Base-by-base conservation (phyloP, 164 flowering plant species). In the Piper betle region DNA sequence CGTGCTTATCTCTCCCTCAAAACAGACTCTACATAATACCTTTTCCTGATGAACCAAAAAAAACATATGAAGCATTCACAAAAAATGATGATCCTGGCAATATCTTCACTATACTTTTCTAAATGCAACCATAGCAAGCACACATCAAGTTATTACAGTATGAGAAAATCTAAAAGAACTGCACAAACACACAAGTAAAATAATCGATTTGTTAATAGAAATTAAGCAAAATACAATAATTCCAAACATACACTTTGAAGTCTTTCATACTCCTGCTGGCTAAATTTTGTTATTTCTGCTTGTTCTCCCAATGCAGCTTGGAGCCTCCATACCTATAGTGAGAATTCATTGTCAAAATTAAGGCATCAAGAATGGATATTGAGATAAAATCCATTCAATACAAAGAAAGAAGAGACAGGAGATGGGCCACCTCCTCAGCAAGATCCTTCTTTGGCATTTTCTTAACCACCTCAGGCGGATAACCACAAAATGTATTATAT, bases 181-280 rank as follows among this genome's bases (percentile, higher is more conserved):
- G n/a, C 33, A 25, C 33, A 25, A 25, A 25, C 33, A 25, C 33
- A 25, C 33, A 25, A 25, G 33, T 0, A 25, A 25, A 25, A 25
- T 25, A 25, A 25, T 25, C 1, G 33, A 25, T 25, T 25, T 25
- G 2, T 25, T 25, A 25, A 25, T 25, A 25, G 33, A 25, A 25
- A 25, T 25, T 25, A 25, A 25, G 33, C 33, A 25, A 25, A 25
- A 25, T 25, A 0, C 33, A 25, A 25, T 25, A 25, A 25, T 25
- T 25, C 33, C 33, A 25, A 25, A 25, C 33, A 18, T 79, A 92
- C 98, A 82, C 80, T 81, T 74, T 86, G 90, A 74, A 89, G 87
- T 65, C 91, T 82, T 72, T 87, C 96, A 65, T 74, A 92, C 76
- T 87, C 96, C 76, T 82, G 91, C 73, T 84, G 95, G 75, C 88